Evolutionary conservation across 1,139 yeast species (phyloP), one percentile per base, ranked within the genome.

Genomic region (Sugiyamaella neomexicana): DNA sequence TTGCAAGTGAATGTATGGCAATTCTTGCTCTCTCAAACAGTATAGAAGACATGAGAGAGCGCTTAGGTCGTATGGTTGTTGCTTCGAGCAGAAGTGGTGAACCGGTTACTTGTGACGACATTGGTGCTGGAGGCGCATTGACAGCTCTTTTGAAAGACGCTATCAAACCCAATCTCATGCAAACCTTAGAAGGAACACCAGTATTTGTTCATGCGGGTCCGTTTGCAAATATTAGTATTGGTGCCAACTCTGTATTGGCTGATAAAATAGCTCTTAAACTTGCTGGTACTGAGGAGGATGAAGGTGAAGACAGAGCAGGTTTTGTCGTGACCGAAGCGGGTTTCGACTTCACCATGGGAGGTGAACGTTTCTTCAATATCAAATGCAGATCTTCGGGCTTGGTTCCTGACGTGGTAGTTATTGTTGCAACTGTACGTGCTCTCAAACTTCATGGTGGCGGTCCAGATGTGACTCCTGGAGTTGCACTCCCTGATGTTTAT

Each of bases 201-300:
- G 99, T 93, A 47, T 86, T 93, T 65, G 97, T 93, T 50, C 99
- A 93, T 71, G 98, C 99, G 54, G 99, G 99, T 59, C 99, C 99
- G 50, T 93, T 93, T 70, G 99, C 99, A 64, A 93, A 93, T 73
- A 93, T 93, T 65, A 88, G 97, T 50, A 93, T 93, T 68, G 99
- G 98, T 69, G 98, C 98, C 5, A 66, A 68, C 59, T 91, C 98
- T 23, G 88, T 93, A 52, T 77, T 93, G 58, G 98, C 99, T 61
- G 99, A 93, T 74, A 87, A 87, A 72, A 83, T 93, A 79, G 98
- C 97, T 5, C 80, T 93, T 72, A 91, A 93, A 75, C 82, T 93
- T 62, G 90, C 95, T 46, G 97, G 97, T 71, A 83, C 82, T 27
- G 79, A 77, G 58, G 72, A 78, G 69, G 70, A 79, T 67, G 73